Evolutionary conservation across 768 basidiomycete species (phyloP).

Genomic region (Suillus lakei): DNA sequence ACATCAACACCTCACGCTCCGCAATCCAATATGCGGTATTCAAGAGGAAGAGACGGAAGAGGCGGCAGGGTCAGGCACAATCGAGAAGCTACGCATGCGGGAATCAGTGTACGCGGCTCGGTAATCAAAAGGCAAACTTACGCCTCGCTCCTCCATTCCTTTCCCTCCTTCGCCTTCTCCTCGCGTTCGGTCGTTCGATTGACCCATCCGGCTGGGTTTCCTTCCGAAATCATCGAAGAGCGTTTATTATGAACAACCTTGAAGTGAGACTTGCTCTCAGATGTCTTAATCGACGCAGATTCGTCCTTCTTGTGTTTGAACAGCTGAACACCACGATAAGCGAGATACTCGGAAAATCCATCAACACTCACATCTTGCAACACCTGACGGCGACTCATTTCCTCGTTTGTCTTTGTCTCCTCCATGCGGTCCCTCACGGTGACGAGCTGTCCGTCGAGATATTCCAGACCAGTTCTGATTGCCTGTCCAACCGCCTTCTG

Average conservation of each 20-base stretch:
- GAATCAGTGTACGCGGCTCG: neutral
- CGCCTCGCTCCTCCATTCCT: slow-evolving; percentile 61
- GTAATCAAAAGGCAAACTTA: slow-evolving; percentile 28
- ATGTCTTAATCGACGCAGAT: slow-evolving; percentile 38
- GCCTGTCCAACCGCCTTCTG: slow-evolving; percentile 65
- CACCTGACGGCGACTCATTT: slow-evolving; percentile 49
- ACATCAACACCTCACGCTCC: neutral
- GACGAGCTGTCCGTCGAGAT: slow-evolving; percentile 88
- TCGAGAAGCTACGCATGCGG: neutral
- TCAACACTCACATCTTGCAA: slow-evolving; percentile 58
- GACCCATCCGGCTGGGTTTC: slow-evolving; percentile 75
- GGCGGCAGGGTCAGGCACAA: neutral
- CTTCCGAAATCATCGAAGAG: slow-evolving; percentile 66
- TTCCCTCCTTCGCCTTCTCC: slow-evolving; percentile 46
- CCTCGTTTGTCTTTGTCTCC: slow-evolving; percentile 55
- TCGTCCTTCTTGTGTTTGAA: slow-evolving; percentile 65
- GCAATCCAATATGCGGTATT: neutral
- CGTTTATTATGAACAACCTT: slow-evolving; percentile 78
- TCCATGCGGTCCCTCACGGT: slow-evolving; percentile 83
- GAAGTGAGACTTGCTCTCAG: slow-evolving; percentile 68
- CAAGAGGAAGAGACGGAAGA: neutral
- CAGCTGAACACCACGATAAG: slow-evolving; percentile 40
- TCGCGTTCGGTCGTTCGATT: slow-evolving; percentile 53
- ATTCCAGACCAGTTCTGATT: slow-evolving; percentile 81
- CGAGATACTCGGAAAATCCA: slow-evolving; percentile 2